Percentiles rank a stretch among this genome's conserved stretches.
These are phyloP conservation scores for Debaryomyces nepalensis DNA, from an alignment of 1,139 yeast genomes.

Conservation along the genomic window DNA sequence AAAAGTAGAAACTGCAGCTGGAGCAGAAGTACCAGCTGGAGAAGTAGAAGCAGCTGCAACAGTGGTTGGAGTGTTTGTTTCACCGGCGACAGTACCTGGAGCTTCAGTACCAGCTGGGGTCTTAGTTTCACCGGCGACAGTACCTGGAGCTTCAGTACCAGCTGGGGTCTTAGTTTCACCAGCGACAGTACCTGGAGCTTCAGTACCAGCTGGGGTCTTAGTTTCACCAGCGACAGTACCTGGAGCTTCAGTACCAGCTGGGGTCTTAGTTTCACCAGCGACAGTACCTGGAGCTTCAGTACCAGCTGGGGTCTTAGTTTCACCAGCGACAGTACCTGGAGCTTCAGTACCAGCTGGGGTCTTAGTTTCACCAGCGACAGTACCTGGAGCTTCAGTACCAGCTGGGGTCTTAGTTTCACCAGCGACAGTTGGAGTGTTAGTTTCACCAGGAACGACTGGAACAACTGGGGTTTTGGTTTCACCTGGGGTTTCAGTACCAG, in stretches of 20 bases:
- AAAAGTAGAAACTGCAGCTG: slow-evolving; percentile 18
- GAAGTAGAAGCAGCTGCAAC: slow-evolving; percentile 16
- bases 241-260: slow-evolving; percentile 1
- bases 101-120: slow-evolving; percentile 23
- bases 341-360: slow-evolving; percentile 17
- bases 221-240: slow-evolving; percentile 19
- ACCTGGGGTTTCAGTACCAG: slow-evolving; percentile 28
- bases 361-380: slow-evolving; percentile 14
- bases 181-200: slow-evolving; percentile 35
- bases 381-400: slow-evolving; percentile 27
- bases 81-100: slow-evolving; percentile 15
- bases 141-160: slow-evolving; percentile 21
- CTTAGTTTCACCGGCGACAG: slow-evolving; percentile 18
- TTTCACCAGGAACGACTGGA: slow-evolving; percentile 14
- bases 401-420: slow-evolving; percentile 22
- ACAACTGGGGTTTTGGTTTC: slow-evolving; percentile 25
- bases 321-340: slow-evolving; percentile 14
- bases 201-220: slow-evolving; percentile 8
- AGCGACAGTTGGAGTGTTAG: neutral
- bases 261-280: slow-evolving; percentile 18
- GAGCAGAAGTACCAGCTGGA: slow-evolving; percentile 15
- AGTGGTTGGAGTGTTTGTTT: slow-evolving; percentile 13
- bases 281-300: slow-evolving; percentile 15
- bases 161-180: slow-evolving; percentile 31
- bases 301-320: slow-evolving; percentile 15